A percentile compares a stretch with the other conserved stretches of the same genome.
phyloP scores from a whole-genome alignment of 805 yeast species.

The Candida silvicultrix region DNA sequence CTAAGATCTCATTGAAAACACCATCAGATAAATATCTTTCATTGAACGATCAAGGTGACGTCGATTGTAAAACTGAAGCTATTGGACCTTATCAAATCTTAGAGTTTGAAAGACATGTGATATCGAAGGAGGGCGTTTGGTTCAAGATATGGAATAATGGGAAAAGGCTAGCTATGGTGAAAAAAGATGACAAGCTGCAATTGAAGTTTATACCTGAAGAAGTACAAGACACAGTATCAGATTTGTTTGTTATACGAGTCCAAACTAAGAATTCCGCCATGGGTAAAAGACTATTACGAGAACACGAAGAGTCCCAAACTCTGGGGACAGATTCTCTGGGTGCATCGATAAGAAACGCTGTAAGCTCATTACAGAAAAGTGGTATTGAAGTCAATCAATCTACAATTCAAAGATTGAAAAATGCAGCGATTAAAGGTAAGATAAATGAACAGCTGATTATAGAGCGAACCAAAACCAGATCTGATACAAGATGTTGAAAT shows the following conservation, averaged over 20 bases:
- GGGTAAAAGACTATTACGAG: constrained; percentile 9
- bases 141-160: constrained; percentile 18
- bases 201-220: constrained; percentile 1
- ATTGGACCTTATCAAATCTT: constrained; percentile 26
- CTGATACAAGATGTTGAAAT: constrained; percentile 21
- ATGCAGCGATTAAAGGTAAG: constrained; percentile 21
- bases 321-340: constrained; percentile 11
- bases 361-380: constrained; percentile 14
- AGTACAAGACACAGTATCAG: constrained; percentile 2
- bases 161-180: constrained; percentile 5
- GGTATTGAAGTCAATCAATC: constrained; percentile 15
- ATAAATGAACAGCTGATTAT: constrained; percentile 31
- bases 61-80: constrained; percentile 26
- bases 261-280: constrained; percentile 12
- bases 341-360: constrained; percentile 18
- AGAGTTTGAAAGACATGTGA: constrained; percentile 10
- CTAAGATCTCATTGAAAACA: constrained; percentile 22
- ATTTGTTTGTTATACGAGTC: constrained; percentile 10
- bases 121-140: constrained; percentile 6
- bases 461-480: constrained; percentile 20
- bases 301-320: constrained; percentile 5
- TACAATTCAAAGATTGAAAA: constrained; percentile 8
- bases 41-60: constrained; percentile 7
- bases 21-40: constrained; percentile 22
- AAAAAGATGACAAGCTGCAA: constrained; percentile 1